Base-by-base conservation (phyloP, 148 eudicot genomes). In the Vaccinium vitisidaea region DNA sequence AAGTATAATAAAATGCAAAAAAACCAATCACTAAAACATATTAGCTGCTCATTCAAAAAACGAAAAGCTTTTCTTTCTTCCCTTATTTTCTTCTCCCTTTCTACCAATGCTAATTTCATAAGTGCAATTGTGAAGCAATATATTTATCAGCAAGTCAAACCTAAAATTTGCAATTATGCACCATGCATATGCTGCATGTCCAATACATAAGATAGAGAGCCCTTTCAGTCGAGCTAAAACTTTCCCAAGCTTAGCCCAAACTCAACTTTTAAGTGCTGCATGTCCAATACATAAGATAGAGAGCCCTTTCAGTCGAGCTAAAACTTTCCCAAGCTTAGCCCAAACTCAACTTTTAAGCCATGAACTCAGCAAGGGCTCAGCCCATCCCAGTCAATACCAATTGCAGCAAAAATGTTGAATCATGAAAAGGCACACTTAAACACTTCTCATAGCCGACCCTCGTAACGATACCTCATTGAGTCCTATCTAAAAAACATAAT, bases 281-380 rank as follows among this genome's bases (percentile, higher is more conserved):
- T n/a, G n/a, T n/a, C 59, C 32, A 53, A 50, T n/a, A 77, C 18
- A 23, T 49, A 27, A 52, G 13, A 43, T 16, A 78, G 46, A 52
- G n/a, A 13, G 59, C 75, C 7, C 48, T 25, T 14, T 15, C 21
- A 55, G 58, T 55, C 23, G 32, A 55, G 81, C 13, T 55, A 27
- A 55, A 16, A 55, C 48, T n/a, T 9, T 7, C 81, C 55, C 36
- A 53, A 13, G 46, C 46, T 79, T 79, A 54, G 81, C 39, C n/a
- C 25, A 56, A 56, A 56, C 8, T 58, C 49, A 56, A 79, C 46
- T 79, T 79, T 21, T 32, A 79, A 23, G 15, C 23, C 49, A 79
- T 79, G 25, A 77, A 79, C 49, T 19, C n/a, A 59, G 18, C 18
- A 59, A 39, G 82, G 48, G 71, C 82, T 59, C 82, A 80, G 32